Evolutionary conservation across 1,284 basidiomycete species (phyloP), one percentile per base, ranked within the genome.

Genomic region (Inonotus obliquus): DNA sequence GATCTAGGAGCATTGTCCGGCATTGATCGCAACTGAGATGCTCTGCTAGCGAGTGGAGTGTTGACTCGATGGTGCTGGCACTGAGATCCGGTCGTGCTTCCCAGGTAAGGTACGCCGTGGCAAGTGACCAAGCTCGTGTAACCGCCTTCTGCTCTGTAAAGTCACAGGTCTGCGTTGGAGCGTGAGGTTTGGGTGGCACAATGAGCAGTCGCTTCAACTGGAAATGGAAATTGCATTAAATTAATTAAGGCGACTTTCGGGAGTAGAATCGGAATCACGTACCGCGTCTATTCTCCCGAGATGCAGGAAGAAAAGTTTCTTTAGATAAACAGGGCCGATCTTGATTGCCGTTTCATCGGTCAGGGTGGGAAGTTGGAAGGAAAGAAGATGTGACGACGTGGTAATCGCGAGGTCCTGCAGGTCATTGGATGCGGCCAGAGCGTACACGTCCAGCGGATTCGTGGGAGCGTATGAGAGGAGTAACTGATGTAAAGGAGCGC

Each of bases 1-100:
- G 81, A 45, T 87, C 84, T 57, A 79, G 74, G 21, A 92, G 77
- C 1, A 81, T 74, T 57, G 74, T 69, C 65, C 81, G 81, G 70
- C 89, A 92, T 29, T 83, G 76, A 25, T 85, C 81, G 67, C 85
- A 87, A 23, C 76, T 73, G 13, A 87, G 69, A 65, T 84, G 84
- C 38, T 85, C 83, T 45, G 77, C 78, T 29, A 87, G 70, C 2
- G 85, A 85, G 21, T 75, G 75, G 21, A 87, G 74, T 25, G 86
- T 81, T 5, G 81, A 82, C 67, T 87, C 85, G 72, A 87, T 81
- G 1, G 79, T 75, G 62, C 76, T 79, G 39, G 80, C 82, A 14
- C 86, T 68, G 69, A 51, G 60, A 73, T 74, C 74, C 65, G 75
- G 73, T 7, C 74, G 67, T 11, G 72, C 72, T 61, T 75, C 75